Percentiles rank a stretch among this genome's conserved stretches.
Conservation (phyloP, 768 basidiomycete genomes). For the Tricholoma sp. region DNA sequence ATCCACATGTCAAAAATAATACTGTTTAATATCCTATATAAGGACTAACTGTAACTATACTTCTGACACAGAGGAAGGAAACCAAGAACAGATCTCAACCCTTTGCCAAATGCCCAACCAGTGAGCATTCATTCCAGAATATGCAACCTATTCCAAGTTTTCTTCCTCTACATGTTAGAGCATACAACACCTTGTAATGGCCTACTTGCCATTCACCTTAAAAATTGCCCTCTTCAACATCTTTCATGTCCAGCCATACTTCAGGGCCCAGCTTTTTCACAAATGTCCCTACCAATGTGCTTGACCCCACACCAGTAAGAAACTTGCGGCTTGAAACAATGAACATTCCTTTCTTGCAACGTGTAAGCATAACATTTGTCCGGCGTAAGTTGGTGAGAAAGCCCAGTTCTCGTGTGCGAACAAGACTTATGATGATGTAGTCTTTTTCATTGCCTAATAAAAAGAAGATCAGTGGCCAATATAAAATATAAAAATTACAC, state of each 20-base stretch:
- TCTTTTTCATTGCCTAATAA: conserved; percentile 77
- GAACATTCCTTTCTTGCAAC: conserved; percentile 75
- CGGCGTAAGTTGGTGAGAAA: conserved; percentile 62
- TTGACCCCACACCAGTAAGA: conserved; percentile 46
- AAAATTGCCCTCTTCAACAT: conserved; percentile 34
- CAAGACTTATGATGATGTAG: conserved; percentile 68
- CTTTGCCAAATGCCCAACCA: background rate
- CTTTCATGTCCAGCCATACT: conserved; percentile 34
- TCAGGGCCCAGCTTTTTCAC: conserved; percentile 29
- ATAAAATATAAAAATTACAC: conserved; percentile 8
- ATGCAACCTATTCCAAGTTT: conserved; percentile 1
- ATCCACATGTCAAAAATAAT: background rate
- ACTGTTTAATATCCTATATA: background rate
- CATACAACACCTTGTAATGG: conserved; percentile 5
- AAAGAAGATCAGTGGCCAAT: conserved; percentile 4
- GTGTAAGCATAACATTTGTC: conserved; percentile 85
- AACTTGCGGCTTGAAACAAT: conserved; percentile 63
- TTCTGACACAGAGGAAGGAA: conserved; percentile 6
- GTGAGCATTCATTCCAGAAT: background rate
- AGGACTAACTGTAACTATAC: background rate
- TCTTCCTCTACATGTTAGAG: conserved; percentile 9
- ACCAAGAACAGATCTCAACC: conserved; percentile 1
- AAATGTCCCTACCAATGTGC: conserved; percentile 41
- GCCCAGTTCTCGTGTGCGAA: conserved; percentile 53
- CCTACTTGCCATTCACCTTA: conserved; percentile 6